Conservation (phyloP, 208 protist species). For the Crithidia acanthocephali region DNA sequence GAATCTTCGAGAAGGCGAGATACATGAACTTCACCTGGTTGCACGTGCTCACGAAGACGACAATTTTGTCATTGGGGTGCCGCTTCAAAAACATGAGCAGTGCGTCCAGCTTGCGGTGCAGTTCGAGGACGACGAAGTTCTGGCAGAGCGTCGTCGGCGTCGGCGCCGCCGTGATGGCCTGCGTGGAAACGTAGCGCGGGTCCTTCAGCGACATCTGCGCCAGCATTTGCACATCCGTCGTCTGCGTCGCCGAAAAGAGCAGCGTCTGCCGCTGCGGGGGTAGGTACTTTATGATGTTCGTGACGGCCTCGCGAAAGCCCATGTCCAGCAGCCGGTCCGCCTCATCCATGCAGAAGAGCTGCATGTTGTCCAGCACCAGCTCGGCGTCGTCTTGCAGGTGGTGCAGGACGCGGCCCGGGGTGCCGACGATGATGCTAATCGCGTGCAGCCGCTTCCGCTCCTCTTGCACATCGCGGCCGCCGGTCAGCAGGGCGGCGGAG, state of each 20-base stretch:
- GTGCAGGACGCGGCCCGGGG: conserved; percentile 98
- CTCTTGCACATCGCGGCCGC: conserved; percentile 96
- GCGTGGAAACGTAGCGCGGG: conserved; percentile 96
- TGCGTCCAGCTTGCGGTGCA: conserved; percentile 96
- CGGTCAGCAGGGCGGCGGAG: conserved; percentile 98
- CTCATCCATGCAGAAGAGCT: conserved; percentile 99
- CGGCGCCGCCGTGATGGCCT: conserved; percentile 71
- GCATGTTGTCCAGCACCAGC: conserved; percentile 94
- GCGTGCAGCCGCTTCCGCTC: conserved; percentile 92
- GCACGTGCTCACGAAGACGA: conserved; percentile 98
- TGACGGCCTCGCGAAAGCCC: conserved; percentile 96
- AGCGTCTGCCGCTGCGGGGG: conserved; percentile 96
- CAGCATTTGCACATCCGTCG: conserved; percentile 95
- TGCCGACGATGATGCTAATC: conserved; percentile 99
- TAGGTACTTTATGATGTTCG: conserved; percentile 94
- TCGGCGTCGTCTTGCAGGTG: conserved; percentile 97
- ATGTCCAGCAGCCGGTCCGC: conserved; percentile 98
- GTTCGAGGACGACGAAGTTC: conserved; percentile 92
- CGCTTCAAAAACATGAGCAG: conserved; percentile 98
- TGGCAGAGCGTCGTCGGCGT: conserved; percentile 95
- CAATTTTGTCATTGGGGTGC: conserved; percentile 96
- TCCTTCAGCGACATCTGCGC: conserved; percentile 91
- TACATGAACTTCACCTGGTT: conserved; percentile 97
- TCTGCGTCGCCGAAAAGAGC: conserved; percentile 99
- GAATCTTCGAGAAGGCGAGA: conserved; percentile 88